Conservation (phyloP, 179 eudicot genomes). For the Patellifolia procumbens region DNA sequence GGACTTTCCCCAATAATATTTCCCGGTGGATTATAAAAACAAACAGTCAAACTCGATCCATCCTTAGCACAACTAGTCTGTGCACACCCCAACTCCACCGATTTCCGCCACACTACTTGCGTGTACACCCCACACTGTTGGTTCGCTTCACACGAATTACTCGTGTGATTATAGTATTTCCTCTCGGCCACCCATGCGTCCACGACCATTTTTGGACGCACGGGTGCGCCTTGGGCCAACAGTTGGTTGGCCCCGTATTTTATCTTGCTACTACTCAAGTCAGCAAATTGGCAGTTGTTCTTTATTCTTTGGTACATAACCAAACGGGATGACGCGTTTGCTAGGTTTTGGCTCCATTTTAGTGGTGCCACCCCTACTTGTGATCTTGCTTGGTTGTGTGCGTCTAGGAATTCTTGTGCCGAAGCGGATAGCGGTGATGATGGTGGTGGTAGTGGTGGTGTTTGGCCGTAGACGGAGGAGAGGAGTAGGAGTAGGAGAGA, state of each 20-base stretch:
- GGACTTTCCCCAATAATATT: constrained; percentile 68
- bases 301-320: constrained; percentile 56
- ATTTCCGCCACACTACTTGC: constrained; percentile 78
- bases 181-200: constrained; percentile 67
- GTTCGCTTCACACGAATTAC: constrained; percentile 46
- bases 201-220: constrained; percentile 54
- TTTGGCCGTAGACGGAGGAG: neutral
- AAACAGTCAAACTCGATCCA: constrained; percentile 44
- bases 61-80: constrained; percentile 51
- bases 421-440: neutral
- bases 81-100: constrained; percentile 66
- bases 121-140: constrained; percentile 70
- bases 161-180: constrained; percentile 44
- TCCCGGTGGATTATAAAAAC: constrained; percentile 83
- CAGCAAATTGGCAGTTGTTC: constrained; percentile 55
- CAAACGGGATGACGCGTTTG: constrained; percentile 46
- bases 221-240: constrained; percentile 41
- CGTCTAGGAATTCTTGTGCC: constrained; percentile 24
- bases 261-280: constrained; percentile 42
- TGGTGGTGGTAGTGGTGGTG: neutral
- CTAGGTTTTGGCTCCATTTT: constrained; percentile 52
- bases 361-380: constrained; percentile 60
- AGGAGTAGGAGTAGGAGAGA: neutral
- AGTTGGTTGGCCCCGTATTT: constrained; percentile 76
- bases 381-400: constrained; percentile 36